Evolutionary conservation across 192 early-diverging fungal genomes (phyloP).

Genomic region (Ramicandelaber brevisporus): DNA sequence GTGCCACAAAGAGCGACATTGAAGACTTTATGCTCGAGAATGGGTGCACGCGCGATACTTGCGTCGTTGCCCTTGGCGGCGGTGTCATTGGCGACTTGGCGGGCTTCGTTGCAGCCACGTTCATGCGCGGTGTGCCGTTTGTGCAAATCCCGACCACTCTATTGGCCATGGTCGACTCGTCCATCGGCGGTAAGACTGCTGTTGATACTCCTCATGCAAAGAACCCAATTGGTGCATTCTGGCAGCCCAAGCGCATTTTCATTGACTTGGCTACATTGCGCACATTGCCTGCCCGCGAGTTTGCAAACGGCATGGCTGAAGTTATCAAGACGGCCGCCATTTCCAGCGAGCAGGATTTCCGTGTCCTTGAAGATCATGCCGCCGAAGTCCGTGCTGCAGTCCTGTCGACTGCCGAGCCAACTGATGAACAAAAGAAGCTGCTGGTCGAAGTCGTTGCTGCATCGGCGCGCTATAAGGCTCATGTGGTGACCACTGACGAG

Average conservation of each 20-base stretch:
- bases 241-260: conserved; percentile 81
- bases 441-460: conserved; percentile 70
- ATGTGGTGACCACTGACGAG: conserved; percentile 89
- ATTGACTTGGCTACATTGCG: conserved; percentile 69
- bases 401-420: conserved; percentile 5
- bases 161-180: conserved; percentile 93
- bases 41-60: conserved; percentile 76
- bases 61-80: conserved; percentile 80
- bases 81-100: conserved; percentile 92
- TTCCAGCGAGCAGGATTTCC: conserved; percentile 69
- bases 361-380: conserved; percentile 60
- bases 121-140: conserved; percentile 89
- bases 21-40: conserved; percentile 77
- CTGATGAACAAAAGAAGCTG: conserved; percentile 20
- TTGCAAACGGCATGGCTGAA: conserved; percentile 92
- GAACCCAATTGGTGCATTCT: conserved; percentile 87
- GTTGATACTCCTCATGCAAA: conserved; percentile 92
- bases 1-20: conserved; percentile 58
- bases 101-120: conserved; percentile 93
- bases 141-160: conserved; percentile 89
- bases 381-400: conserved; percentile 57
- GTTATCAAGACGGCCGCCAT: conserved; percentile 95
- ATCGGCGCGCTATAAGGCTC: conserved; percentile 73
- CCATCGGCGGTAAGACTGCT: conserved; percentile 89
- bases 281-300: conserved; percentile 74